These are phyloP conservation scores for Harrya chromipes DNA, from an alignment of 768 basidiomycete genomes.

Conservation along the genomic window DNA sequence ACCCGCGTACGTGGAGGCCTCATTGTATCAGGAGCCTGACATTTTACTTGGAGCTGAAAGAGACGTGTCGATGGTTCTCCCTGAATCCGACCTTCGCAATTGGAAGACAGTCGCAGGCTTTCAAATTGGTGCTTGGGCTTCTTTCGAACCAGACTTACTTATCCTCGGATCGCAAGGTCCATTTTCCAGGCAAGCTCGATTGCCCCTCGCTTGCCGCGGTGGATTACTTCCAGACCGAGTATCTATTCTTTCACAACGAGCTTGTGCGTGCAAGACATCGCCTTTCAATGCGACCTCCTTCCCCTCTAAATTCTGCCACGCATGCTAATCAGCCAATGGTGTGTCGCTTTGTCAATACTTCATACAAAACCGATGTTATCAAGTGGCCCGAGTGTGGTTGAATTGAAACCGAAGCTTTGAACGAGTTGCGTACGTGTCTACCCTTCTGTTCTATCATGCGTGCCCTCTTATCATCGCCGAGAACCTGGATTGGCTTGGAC, in stretches of 20 bases:
- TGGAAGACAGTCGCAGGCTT: no score
- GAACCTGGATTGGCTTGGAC: neutral
- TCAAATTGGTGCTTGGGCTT: no score
- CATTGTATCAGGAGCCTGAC: no score
- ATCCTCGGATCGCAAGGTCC: constrained; percentile 4
- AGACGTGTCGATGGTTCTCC: no score
- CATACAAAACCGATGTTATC: no score
- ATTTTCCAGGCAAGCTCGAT: neutral
- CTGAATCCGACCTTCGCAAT: no score
- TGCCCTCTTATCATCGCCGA: neutral
- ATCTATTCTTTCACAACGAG: neutral
- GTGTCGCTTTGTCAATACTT: neutral
- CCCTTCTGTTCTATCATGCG: neutral
- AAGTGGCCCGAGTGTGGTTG: no score
- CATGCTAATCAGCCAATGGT: neutral
- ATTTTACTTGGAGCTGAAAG: no score
- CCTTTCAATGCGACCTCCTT: neutral
- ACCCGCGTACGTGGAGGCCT: no score
- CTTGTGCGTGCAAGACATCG: neutral
- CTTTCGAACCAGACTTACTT: no score
- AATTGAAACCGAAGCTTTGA: neutral
- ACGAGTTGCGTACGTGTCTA: neutral
- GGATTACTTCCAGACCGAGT: neutral
- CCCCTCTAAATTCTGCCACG: neutral
- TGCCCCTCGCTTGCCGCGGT: neutral